Conservation (phyloP, 345 rosid species). For the Ceriops zippeliana region DNA sequence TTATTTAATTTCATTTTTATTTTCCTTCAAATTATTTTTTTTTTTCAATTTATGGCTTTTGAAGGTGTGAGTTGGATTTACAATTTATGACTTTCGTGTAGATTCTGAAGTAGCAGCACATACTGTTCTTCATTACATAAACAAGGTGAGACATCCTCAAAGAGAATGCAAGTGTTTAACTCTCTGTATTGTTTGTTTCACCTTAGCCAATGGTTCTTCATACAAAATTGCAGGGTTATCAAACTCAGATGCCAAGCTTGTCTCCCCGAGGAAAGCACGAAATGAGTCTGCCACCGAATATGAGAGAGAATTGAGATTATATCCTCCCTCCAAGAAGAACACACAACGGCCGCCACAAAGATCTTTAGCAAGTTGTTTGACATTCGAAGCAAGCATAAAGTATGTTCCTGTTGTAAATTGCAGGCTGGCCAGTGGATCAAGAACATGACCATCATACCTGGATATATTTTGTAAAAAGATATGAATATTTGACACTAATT, state of each 20-base stretch:
- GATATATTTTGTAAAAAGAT: conserved; percentile 5
- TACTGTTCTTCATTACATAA: too few species aligned
- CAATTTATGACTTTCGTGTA: neutral
- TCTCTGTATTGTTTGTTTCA: conserved; percentile 64
- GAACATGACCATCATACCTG: conserved; percentile 87
- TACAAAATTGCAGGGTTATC: conserved; percentile 77
- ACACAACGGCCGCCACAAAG: conserved; percentile 83
- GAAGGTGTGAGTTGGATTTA: too few species aligned
- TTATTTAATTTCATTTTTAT: too few species aligned
- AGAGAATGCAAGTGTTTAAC: conserved; percentile 71
- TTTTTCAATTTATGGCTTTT: too few species aligned
- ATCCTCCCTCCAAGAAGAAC: conserved; percentile 93
- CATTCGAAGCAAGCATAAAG: conserved; percentile 64
- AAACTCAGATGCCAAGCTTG: conserved; percentile 66
- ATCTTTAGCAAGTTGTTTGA: conserved; percentile 76
- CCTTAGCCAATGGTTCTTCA: conserved; percentile 73
- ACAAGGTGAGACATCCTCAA: conserved; percentile 18
- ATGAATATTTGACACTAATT: neutral
- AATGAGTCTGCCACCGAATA: conserved; percentile 81
- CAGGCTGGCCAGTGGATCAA: conserved; percentile 82
- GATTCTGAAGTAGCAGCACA: neutral
- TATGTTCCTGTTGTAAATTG: conserved; percentile 86
- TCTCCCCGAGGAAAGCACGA: conserved; percentile 77
- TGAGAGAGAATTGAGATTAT: conserved; percentile 84
- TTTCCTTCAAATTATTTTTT: too few species aligned